Conservation (phyloP, 208 protist species). For the Acanthamoeba comandoni region DNA sequence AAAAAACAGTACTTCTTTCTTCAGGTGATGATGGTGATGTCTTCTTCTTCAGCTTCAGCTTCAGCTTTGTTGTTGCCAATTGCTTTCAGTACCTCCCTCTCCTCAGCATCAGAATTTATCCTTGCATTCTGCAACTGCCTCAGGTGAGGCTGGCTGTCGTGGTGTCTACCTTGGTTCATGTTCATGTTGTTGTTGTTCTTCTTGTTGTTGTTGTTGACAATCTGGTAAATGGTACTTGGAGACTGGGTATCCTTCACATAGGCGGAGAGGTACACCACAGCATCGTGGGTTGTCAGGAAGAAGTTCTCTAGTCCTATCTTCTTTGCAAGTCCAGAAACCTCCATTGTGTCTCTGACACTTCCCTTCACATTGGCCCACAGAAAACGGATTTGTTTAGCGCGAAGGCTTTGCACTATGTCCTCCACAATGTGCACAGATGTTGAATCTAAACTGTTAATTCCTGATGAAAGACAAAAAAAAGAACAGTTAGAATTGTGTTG, state of each 20-base stretch:
- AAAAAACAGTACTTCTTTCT: too few relatives aligned
- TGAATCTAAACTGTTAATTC: constrained; percentile 9
- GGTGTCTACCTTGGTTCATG: too few relatives aligned
- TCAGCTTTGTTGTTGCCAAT: too few relatives aligned
- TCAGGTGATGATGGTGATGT: too few relatives aligned
- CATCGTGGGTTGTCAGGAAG: constrained; percentile 39
- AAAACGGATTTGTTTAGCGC: neutral
- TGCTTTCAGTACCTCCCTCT: too few relatives aligned
- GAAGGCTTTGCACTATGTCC: neutral
- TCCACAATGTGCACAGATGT: neutral
- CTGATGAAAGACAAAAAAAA: neutral
- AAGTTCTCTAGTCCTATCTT: constrained; percentile 4
- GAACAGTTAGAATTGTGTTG: neutral
- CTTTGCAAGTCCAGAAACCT: neutral
- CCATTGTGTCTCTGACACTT: constrained; percentile 9
- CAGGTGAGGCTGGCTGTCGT: too few relatives aligned
- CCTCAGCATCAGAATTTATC: too few relatives aligned
- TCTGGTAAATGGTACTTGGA: too few relatives aligned
- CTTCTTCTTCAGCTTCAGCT: too few relatives aligned
- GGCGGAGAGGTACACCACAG: neutral
- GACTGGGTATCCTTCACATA: neutral
- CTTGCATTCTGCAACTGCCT: too few relatives aligned
- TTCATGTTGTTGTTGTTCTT: too few relatives aligned
- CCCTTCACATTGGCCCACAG: constrained; percentile 37
- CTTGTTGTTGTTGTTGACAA: too few relatives aligned